phyloP scores from a whole-genome alignment of 2,329 filamentous ascomycete genomes.

The Trichophyton benhamiae region DNA sequence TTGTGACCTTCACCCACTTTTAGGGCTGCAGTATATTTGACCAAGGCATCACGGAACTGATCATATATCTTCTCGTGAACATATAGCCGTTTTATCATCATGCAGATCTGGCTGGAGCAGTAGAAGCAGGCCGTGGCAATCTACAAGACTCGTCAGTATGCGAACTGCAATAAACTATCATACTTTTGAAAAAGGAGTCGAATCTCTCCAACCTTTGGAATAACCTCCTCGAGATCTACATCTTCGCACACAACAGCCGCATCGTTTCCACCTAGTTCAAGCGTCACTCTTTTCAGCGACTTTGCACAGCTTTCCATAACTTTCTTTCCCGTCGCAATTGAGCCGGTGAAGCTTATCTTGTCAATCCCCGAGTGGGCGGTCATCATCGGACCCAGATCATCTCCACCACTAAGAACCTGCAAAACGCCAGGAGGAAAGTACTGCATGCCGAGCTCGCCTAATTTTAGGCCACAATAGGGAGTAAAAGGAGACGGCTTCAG shows the following conservation, averaged over 20 bases:
- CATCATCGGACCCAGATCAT: slow-evolving; percentile 47
- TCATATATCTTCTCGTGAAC: slow-evolving; percentile 45
- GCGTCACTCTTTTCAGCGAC: slow-evolving; percentile 48
- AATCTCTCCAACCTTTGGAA: slow-evolving; percentile 26
- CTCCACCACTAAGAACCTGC: slow-evolving; percentile 48
- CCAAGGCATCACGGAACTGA: slow-evolving; percentile 36
- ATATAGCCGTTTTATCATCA: slow-evolving; percentile 44
- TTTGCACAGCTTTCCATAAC: slow-evolving; percentile 46
- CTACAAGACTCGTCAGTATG: neutral
- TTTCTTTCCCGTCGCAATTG: slow-evolving; percentile 47
- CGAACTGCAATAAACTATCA: too few species aligned
- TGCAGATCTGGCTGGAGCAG: slow-evolving; percentile 42
- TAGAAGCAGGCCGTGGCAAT: slow-evolving; percentile 17
- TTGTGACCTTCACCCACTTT: slow-evolving; percentile 18
- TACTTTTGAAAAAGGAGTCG: neutral
- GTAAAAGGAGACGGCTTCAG: slow-evolving; percentile 40
- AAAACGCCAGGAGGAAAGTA: slow-evolving; percentile 53
- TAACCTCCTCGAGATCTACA: slow-evolving; percentile 42
- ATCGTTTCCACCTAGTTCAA: slow-evolving; percentile 53
- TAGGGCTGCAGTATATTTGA: slow-evolving; percentile 24
- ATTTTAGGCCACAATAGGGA: slow-evolving; percentile 39
- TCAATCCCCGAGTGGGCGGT: slow-evolving; percentile 48
- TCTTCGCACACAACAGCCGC: slow-evolving; percentile 48
- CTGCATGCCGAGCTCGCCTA: slow-evolving; percentile 46
- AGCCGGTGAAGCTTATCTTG: slow-evolving; percentile 55